A percentile compares a stretch with the other conserved stretches of the same genome.
Evolutionary conservation across 176 grass and related monocot genomes (phyloP).

Genomic region (Cenchrus americanus): DNA sequence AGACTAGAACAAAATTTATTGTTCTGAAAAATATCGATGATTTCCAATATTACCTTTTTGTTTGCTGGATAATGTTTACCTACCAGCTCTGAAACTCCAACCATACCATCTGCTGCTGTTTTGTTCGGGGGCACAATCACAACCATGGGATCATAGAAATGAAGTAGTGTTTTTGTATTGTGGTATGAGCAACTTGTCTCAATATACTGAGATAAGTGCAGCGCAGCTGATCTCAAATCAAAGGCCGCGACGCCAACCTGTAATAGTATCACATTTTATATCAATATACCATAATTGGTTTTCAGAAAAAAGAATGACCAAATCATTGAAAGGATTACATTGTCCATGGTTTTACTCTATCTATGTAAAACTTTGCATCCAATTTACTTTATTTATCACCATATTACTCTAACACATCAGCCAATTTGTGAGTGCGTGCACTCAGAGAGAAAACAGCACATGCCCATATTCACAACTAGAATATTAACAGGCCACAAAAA

Average conservation of each 20-base stretch:
- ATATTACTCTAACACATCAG: conserved; percentile 1
- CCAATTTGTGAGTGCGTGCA: conserved; percentile 9
- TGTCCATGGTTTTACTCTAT: conserved; percentile 10
- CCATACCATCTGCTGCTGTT: conserved; percentile 84
- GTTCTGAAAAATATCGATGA: conserved; percentile 14
- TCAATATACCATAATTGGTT: conserved; percentile 1
- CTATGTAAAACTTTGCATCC: neutral
- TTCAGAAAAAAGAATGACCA: conserved; percentile 8
- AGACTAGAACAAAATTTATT: conserved; percentile 19
- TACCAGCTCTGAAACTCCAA: conserved; percentile 80
- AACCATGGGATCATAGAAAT: conserved; percentile 92
- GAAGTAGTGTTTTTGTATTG: conserved; percentile 82
- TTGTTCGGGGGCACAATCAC: conserved; percentile 82
- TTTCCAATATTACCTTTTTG: conserved; percentile 68
- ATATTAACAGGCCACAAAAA: conserved; percentile 5
- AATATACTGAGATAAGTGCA: conserved; percentile 94
- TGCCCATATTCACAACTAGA: conserved; percentile 13
- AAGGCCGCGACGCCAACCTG: conserved; percentile 91
- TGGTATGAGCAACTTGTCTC: conserved; percentile 96
- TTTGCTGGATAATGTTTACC: conserved; percentile 72
- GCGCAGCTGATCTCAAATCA: conserved; percentile 85
- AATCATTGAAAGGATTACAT: conserved; percentile 11
- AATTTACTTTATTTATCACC: conserved; percentile 13
- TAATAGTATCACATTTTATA: conserved; percentile 17
- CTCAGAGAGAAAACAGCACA: neutral